Evolutionary conservation across 805 yeast species (phyloP), one percentile per base, ranked within the genome.

Genomic region (Ogataea chonburiensis): DNA sequence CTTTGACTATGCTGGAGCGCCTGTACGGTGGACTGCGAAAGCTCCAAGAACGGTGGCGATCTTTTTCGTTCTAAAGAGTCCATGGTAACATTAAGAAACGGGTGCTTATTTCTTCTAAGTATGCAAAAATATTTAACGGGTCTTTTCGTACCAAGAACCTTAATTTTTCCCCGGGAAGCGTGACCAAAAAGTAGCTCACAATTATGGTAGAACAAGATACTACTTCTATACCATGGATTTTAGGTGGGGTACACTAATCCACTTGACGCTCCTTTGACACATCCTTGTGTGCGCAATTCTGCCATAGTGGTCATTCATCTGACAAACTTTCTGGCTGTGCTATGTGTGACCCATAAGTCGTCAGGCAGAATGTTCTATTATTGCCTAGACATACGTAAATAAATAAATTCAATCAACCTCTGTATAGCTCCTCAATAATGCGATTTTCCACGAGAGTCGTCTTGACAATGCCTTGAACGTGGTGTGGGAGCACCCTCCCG

Each of bases 401-500:
- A n/a, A n/a, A n/a, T n/a, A n/a, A n/a, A n/a, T n/a, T n/a, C n/a
- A n/a, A 13, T 36, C 11, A 49, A 5, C 84, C 82, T 51, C 88
- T 69, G 46, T 66, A 79, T 31, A 83, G 56, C 38, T 75, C 79
- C 37, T 68, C 62, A 7, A 85, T 73, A 14, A 85, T 68, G 6
- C 58, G 57, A 5, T 74, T 73, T 0, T 62, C 58, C 10, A 63
- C 30, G 3, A 85, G 53, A 2, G 86, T 76, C 45, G 75, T 75
- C 18, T 65, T 52, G 1, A 83, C 71, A 5, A 86, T 68, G 0
- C 83, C 81, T 49, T 79, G 83, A n/a, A 86, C 79, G 28, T 73
- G 70, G 5, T 67, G 63, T 0, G 91, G 87, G 31, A 65, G 61
- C 2, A 86, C 87, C 34, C 86, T 65, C 0, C 94, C 93, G 54